Conservation (phyloP, 2,329 filamentous ascomycete genomes). For the Ascosphaera acerosa region DNA sequence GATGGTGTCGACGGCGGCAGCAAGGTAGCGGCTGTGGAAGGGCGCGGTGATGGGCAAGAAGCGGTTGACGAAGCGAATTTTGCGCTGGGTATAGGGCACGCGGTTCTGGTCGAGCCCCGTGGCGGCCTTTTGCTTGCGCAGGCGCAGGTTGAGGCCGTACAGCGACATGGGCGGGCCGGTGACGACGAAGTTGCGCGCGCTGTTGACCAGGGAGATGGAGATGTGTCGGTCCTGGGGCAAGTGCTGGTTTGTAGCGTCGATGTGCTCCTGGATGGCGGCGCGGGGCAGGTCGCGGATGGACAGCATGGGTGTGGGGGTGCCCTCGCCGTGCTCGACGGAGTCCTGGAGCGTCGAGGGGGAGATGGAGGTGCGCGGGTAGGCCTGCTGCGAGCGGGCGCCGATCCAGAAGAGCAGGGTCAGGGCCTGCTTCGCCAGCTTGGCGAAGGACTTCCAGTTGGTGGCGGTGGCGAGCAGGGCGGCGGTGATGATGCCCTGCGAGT, state of each 20-base stretch:
- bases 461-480: slow-evolving; percentile 78
- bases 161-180: slow-evolving; percentile 88
- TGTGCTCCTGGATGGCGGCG: slow-evolving; percentile 79
- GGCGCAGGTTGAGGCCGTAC: slow-evolving; percentile 81
- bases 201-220: slow-evolving; percentile 86
- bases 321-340: slow-evolving; percentile 81
- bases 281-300: slow-evolving; percentile 84
- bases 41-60: slow-evolving; percentile 95
- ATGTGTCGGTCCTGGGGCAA: slow-evolving; percentile 82
- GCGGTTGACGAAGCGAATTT: slow-evolving; percentile 86
- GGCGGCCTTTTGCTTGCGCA: slow-evolving; percentile 90
- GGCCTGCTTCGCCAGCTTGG: slow-evolving; percentile 51
- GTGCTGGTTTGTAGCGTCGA: slow-evolving; percentile 91
- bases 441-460: slow-evolving; percentile 80
- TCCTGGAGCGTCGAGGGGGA: slow-evolving; percentile 78
- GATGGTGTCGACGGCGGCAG: slow-evolving; percentile 56
- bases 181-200: slow-evolving; percentile 86
- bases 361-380: slow-evolving; percentile 83
- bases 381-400: slow-evolving; percentile 85
- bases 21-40: slow-evolving; percentile 90
- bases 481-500: slow-evolving; percentile 89
- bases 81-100: slow-evolving; percentile 83
- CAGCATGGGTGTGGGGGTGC: slow-evolving; percentile 88
- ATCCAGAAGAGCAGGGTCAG: slow-evolving; percentile 97
- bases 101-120: slow-evolving; percentile 93